Base-by-base conservation (phyloP, 371 early-diverging fungal species). In the Apophysomyces elegans region DNA sequence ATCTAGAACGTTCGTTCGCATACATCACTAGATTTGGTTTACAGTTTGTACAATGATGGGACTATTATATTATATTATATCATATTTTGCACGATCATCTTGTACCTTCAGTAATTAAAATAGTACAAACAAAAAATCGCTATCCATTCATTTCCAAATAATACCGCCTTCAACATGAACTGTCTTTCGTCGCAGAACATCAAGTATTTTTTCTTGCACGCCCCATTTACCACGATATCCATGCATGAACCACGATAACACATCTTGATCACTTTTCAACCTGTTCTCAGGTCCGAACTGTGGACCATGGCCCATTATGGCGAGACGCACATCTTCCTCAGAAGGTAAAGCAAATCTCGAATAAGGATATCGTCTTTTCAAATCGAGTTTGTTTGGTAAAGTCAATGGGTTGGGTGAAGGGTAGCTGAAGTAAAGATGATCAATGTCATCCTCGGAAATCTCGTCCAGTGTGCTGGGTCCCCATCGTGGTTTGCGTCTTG, bases 291-390 rank as follows among this genome's bases (percentile, higher is more conserved):
- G 50, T 70, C 82, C 64, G 76, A 85, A 78, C 68, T 86, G 91
- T 61, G 80, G 77, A 41, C 76, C 76, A 74, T 87, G 84, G 43
- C 88, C 94, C 13, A 68, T 73, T 1, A 92, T 73, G 21, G 88
- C 76, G 32, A 57, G 62, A 37, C 83, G 75, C 11, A 98, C 84
- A 61, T 95, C 96, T 9, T 83, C 65, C 70, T 94, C 95, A 1
- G 88, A 85, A 0, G 96, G 96, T 45, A 97, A 76, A 7, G 88
- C 87, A 61, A 86, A 93, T 43, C 88, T 74, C 7, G 85, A 75
- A 69, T 88, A 89, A 9, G 93, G 94, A 71, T 95, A 93, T 62
- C 90, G 70, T 14, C 54, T 62, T 58, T 68, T 79, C 6, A 80
- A 62, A n/a, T 72, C 76, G 0, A 63, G 56, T 43, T 63, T 72